Evolutionary conservation across 345 rosid genomes (phyloP), one percentile per base, ranked within the genome.

Genomic region (Hibiscus trionum): DNA sequence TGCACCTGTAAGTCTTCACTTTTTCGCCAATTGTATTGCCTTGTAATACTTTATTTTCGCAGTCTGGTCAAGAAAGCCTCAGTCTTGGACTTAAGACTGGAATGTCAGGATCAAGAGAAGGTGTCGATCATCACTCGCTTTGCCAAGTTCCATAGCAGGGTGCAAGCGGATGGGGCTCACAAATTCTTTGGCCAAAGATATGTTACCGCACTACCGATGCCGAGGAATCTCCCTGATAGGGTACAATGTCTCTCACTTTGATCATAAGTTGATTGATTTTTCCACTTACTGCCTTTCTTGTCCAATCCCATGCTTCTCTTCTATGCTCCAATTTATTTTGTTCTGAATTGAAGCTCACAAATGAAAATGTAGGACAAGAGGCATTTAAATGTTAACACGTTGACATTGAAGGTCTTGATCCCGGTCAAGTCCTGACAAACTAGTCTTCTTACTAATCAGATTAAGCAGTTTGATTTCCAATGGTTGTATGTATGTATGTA

Each of bases 361-460:
- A 75, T 77, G 80, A 80, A 76, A 70, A 57, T 72, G 66, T 73
- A 53, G 76, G 79, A 73, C 82, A 70, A 77, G 78, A 75, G 72
- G 55, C 19, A 50, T 2, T 14, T 50, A 50, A 15, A 50, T 50
- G 55, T 50, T 50, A 16, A 16, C 55, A 50, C 55, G 4, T 39
- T 39, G 44, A 39, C 44, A 5, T 50, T 50, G 55, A 4, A 50
- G 55, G 55, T n/a, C 14, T 50, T 50, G 55, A 50, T 50, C 4
- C 2, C 5, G 7, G 7, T 16, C 55, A 50, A 50, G 16, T n/a
- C 55, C 55, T 50, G 16, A n/a, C n/a, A 50, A 15, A 50, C 17
- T 50, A 50, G 9, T 50, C 8, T 50, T 50, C 55, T 16, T 50
- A 7, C 55, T 15, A 14, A 50, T 50, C 55, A n/a, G 19, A 55